Base-by-base conservation (phyloP, 2,329 filamentous ascomycete species). In the Amylocarpus encephaloides region DNA sequence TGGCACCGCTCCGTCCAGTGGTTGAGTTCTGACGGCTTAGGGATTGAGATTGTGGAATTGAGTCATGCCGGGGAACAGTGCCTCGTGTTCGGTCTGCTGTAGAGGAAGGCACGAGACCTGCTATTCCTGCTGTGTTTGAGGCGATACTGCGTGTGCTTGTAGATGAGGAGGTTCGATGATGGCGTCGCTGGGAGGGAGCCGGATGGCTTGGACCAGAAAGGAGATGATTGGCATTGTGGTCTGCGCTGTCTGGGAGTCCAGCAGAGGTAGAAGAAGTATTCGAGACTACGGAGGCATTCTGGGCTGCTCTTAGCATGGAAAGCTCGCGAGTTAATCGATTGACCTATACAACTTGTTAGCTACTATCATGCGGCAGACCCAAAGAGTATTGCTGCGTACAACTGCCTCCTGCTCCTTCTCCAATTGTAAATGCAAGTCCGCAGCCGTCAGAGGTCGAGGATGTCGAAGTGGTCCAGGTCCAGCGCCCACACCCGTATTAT, bases 351-450 rank as follows among this genome's bases (percentile, higher is more conserved):
- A n/a, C 40, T 3, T 43, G 12, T n/a, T n/a, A n/a, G 18, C 6
- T 30, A 36, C 12, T 36, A 36, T 5, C 22, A 26, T 26, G 4
- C 7, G 22, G 22, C 22, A 36, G 15, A 36, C 4, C 12, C 34
- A 5, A 13, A 16, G 11, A 40, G 22, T 38, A 39, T 18, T 10
- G 29, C 2, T 33, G 71, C 82, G 57, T 76, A 93, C 91, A 62
- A 96, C 85, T 33, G 90, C 88, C 69, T 97, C 92, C 62, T 97
- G 91, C 66, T 97, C 92, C 68, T 94, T 93, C 70, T 97, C 92
- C 22, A 96, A 76, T 71, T 95, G 82, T 52, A 87, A 76, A 68
- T 96, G 90, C 54, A 97, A 76, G 67, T 97, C 92, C 3, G 89
- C 86, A 1, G 89, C 84, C 0, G 92, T 96, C 66, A 96, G 72